These are phyloP conservation scores for Yarrowia porcina DNA, from an alignment of 805 yeast species.

Conservation along the genomic window DNA sequence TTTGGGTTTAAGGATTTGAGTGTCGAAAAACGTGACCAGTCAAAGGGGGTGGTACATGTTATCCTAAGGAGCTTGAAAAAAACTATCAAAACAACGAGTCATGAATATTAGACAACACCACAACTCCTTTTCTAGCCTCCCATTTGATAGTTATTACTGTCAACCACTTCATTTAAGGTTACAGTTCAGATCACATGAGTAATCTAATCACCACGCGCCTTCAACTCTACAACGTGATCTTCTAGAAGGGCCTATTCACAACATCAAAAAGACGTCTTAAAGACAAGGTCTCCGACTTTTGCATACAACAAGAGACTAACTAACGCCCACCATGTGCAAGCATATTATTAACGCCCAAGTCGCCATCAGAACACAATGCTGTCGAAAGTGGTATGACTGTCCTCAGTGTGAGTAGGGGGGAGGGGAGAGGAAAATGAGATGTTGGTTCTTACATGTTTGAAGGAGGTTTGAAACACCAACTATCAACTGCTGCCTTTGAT, in stretches of 20 bases:
- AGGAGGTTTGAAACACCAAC: no score
- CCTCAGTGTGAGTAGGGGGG: slow-evolving; percentile 34
- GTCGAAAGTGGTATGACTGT: slow-evolving; percentile 39
- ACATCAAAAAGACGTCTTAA: neutral
- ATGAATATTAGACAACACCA: no score
- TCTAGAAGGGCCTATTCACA: neutral
- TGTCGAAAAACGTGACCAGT: no score
- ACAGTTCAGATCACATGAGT: neutral
- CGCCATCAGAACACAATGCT: slow-evolving; percentile 38
- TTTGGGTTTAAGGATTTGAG: no score
- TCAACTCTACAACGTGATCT: neutral
- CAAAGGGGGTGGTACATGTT: no score
- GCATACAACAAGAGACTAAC: neutral
- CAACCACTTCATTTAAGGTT: neutral
- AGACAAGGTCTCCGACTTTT: neutral
- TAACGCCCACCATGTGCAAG: slow-evolving; percentile 33
- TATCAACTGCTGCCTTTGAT: no score
- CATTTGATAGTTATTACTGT: no score
- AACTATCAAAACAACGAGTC: no score
- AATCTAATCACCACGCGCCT: slow-evolving; percentile 24
- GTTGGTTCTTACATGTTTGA: neutral
- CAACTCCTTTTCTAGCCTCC: no score
- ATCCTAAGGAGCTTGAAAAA: no score
- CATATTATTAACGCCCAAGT: slow-evolving; percentile 39
- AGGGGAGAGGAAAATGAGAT: neutral